phyloP scores from a whole-genome alignment of 1,139 yeast genomes.

The Yamadazyma epiphylla region DNA sequence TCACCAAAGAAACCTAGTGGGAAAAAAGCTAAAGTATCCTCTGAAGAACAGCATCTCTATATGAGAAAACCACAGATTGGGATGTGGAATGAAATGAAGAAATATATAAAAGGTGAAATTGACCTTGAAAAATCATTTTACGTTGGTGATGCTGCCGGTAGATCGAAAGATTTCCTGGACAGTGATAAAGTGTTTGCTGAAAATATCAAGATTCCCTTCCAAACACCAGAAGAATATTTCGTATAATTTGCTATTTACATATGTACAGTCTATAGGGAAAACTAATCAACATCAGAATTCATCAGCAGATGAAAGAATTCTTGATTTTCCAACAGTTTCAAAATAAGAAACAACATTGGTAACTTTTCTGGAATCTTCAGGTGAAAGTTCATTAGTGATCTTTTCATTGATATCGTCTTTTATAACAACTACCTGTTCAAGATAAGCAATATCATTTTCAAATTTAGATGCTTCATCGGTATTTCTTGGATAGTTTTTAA shows the following conservation, averaged over 20 bases:
- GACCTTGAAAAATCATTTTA: constrained; percentile 50
- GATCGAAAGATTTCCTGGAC: constrained; percentile 71
- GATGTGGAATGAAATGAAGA: constrained; percentile 54
- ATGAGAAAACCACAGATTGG: constrained; percentile 78
- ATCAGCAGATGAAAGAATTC: constrained; percentile 16
- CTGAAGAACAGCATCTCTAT: constrained; percentile 29
- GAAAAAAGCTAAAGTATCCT: constrained; percentile 18
- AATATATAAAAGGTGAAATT: constrained; percentile 32
- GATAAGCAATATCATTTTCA: constrained; percentile 51
- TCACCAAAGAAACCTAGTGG: constrained; percentile 51
- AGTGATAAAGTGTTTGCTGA: constrained; percentile 70
- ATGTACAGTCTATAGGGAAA: constrained; percentile 17
- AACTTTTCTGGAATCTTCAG: constrained; percentile 27
- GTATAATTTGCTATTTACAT: too few species aligned
- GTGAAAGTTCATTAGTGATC: constrained; percentile 20
- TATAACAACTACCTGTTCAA: constrained; percentile 38
- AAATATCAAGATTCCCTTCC: constrained; percentile 49
- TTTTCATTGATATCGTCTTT: constrained; percentile 24
- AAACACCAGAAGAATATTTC: constrained; percentile 64
- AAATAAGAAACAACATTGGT: constrained; percentile 53
- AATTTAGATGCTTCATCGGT: constrained; percentile 62
- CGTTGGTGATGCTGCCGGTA: constrained; percentile 98
- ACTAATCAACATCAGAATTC: too few species aligned
- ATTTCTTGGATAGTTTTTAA: constrained; percentile 53
- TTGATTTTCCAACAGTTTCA: constrained; percentile 51